Base-by-base conservation (phyloP, 2,329 filamentous ascomycete species). In the Periconia sp. region DNA sequence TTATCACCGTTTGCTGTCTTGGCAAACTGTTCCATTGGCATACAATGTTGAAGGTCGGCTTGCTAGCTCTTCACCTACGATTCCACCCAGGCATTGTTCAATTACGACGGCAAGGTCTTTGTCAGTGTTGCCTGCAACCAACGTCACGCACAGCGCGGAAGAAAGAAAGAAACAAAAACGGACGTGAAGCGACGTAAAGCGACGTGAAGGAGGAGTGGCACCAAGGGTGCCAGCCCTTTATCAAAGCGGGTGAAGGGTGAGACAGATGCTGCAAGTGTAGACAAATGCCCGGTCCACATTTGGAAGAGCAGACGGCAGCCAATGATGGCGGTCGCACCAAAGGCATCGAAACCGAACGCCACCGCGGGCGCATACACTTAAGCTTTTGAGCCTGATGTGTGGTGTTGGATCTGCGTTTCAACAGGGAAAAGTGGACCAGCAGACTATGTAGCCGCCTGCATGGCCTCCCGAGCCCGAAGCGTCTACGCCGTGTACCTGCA, bases 391-490 rank as follows among this genome's bases (percentile, higher is more conserved):
- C 60, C 57, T 66, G 54, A 56, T 55, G 40, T 58, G 46, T 60
- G 56, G 46, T 62, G 55, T 61, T 55, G 50, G 57, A 63, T 65
- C 50, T 59, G 51, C 45, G 65, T 68, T 67, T 68, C 64, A 66
- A 59, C 52, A 45, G 46, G 36, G 40, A 46, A 36, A 33, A 39
- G 37, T 43, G 36, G 62, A 50, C 62, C 61, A 23, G 33, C 63
- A 63, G 57, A 55, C 53, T 46, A 49, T 62, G 63, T 69, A 70
- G 64, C 61, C 66, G 65, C 66, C 63, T 50, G 55, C 46, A 46
- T 38, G 34, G 41, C 40, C 34, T 54, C 39, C 56, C 53, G 54
- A 46, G 47, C 56, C 52, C 51, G 59, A 49, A 46, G 52, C 47
- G 46, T 45, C 46, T 42, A 40, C 51, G 54, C 46, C 56, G 57